phyloP scores from a whole-genome alignment of 129 eudicot genomes.

The Arctium minus region DNA sequence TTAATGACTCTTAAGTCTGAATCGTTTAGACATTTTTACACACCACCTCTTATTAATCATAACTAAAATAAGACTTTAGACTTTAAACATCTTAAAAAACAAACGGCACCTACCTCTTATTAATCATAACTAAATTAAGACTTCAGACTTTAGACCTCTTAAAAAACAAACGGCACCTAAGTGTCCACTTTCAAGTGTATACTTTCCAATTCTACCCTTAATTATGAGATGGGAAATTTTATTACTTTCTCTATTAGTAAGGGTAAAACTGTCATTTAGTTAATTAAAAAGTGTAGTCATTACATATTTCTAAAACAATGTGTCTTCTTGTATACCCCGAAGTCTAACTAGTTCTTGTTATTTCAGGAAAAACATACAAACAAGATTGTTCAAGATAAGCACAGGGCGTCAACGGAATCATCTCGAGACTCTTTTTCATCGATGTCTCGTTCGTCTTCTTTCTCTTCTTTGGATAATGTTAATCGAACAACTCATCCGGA shows the following conservation, averaged over 20 bases:
- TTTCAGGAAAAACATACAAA: slow-evolving; percentile 60
- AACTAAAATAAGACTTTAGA: too few species aligned
- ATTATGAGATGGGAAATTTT: neutral
- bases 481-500: slow-evolving; percentile 59
- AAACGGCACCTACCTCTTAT: too few species aligned
- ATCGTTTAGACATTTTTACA: too few species aligned
- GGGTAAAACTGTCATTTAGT: neutral
- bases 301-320: too few species aligned
- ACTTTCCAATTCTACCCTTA: neutral
- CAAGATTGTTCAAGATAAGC: slow-evolving; percentile 55
- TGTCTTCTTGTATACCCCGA: neutral
- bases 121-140: too few species aligned
- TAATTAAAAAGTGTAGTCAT: neutral
- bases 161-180: too few species aligned
- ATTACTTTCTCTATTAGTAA: neutral
- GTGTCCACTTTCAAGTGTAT: too few species aligned
- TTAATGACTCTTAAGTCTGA: too few species aligned
- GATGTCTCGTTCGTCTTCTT: slow-evolving; percentile 90
- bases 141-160: too few species aligned
- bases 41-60: too few species aligned
- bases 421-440: slow-evolving; percentile 91
- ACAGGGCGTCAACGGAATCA: slow-evolving; percentile 75
- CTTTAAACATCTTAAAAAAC: too few species aligned
- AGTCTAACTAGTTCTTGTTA: slow-evolving; percentile 1
- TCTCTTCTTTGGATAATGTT: slow-evolving; percentile 67